Evolutionary conservation across 208 protist species (phyloP).

Genomic region (Acanthamoeba polyphaga): DNA sequence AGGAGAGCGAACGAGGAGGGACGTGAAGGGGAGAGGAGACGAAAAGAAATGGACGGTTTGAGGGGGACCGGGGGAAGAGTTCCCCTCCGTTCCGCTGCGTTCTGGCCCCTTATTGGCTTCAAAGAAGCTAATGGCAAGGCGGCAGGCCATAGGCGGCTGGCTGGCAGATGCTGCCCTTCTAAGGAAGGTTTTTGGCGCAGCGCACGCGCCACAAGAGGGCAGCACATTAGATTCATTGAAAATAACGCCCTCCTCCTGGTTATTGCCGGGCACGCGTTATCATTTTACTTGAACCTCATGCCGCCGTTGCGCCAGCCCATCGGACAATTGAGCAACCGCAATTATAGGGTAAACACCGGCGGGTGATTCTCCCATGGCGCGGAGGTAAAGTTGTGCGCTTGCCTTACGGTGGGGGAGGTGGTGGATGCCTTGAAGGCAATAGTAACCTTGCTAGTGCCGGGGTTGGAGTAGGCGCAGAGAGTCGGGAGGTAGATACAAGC

Average conservation of each 20-base stretch:
- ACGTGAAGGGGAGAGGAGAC: neutral
- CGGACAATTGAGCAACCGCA: neutral
- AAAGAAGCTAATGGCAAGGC: neutral
- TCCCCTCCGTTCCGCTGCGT: neutral
- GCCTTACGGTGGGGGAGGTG: too few species aligned
- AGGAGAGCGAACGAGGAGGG: neutral
- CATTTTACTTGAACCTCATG: slow-evolving; percentile 41
- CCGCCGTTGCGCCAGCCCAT: neutral
- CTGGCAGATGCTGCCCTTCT: neutral
- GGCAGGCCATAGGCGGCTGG: neutral
- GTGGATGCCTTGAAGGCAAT: too few species aligned
- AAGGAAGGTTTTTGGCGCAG: neutral
- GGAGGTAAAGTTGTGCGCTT: too few species aligned
- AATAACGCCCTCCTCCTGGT: neutral
- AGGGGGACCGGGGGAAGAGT: neutral
- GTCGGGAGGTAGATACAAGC: neutral
- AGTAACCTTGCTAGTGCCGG: too few species aligned
- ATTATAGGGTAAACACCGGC: neutral
- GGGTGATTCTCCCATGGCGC: too few species aligned
- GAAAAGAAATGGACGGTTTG: neutral
- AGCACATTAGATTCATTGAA: slow-evolving; percentile 31
- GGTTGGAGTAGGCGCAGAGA: too few species aligned
- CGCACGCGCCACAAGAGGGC: neutral
- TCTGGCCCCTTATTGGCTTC: neutral
- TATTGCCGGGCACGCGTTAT: neutral